Base-by-base conservation (phyloP, 176 grass and related monocot species). In the Musa acuminata region DNA sequence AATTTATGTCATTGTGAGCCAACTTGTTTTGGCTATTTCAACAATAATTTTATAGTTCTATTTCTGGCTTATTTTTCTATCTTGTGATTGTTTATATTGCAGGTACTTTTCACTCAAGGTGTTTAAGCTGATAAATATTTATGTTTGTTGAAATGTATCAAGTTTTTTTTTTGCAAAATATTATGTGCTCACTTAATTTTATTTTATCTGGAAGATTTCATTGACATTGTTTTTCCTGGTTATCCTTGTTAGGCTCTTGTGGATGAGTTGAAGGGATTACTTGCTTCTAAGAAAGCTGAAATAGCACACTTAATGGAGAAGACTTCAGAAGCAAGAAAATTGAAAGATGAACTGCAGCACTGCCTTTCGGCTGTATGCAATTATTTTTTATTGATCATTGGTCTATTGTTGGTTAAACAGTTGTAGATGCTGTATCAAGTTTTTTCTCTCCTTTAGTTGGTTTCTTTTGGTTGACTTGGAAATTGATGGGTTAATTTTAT, bases 251-350 rank as follows among this genome's bases (percentile, higher is more conserved):
- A 97, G 93, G 77, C 62, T 12, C 74, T 79, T 49, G 80, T 90
- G 53, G 87, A 88, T 80, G 85, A 93, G 68, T 72, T 93, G 77
- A 90, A 84, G 71, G 77, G 83, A 26, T 75, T 84, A 59, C 70
- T 87, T 69, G 11, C 60, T 75, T 22, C 72, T 68, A 87, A 93
- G 82, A 86, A 87, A 88, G 66, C 76, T 71, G 78, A 76, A 9
- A 69, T 92, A 50, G 75, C 23, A 57, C 84, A 84, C 69, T 85
- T 92, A 67, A 62, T 66, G 75, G 83, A 93, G 62, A 92, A 97
- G 83, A 75, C 87, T 62, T 73, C 71, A 27, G 83, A 86, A 88
- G 81, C 86, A 63, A 88, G 72, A 52, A 84, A 1, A 57, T 78
- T 27, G 52, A 83, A 82, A 60, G 80, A 87, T 58, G 79, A 87